Evolutionary conservation across 1,139 yeast genomes (phyloP), one percentile per base, ranked within the genome.

Genomic region (Taphrina communis): DNA sequence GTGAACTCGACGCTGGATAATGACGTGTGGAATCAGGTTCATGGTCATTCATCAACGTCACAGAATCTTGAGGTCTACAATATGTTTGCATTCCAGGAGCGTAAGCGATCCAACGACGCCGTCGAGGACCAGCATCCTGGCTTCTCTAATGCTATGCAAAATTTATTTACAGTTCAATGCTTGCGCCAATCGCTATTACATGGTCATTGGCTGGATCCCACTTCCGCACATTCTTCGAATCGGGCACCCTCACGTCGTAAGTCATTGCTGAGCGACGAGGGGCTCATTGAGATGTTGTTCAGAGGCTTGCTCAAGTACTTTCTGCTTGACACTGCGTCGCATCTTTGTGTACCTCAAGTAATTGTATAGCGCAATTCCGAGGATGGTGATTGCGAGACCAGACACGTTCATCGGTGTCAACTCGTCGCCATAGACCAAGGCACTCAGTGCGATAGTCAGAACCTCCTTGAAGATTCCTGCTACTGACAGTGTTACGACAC

Each of bases 391-490:
- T 0, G 83, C 72, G 74, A 94, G 82, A 1, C 99, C 99, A n/a
- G 89, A 70, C 70, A 86, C 80, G 77, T 94, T 94, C 70, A 90
- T 78, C 44, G 83, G 75, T 51, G 88, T 85, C 66, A 94, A 81
- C 52, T 79, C 78, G 77, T 94, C 99, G 51, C 90, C 89, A 77
- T 91, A 90, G 14, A 91, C 82, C 6, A 90, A 71, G 69, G 88
- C 82, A 36, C 96, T 87, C 1, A 88, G 82, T 44, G 86, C 76
- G 58, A 94, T 90, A 0, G 98, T 94, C 66, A 93, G 81, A 8
- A 94, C 82, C 77, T 94, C 99, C 77, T 94, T 94, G 76, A 93
- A 89, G 42, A 94, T 90, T 1, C 99, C 99, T 0, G 96, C 97
- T 48, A 94, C 86, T 4, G 95, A 88, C 51, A 94, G 80, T 0